Percentiles rank a stretch among this genome's conserved stretches.
Evolutionary conservation across 2,329 filamentous ascomycete genomes (phyloP).

Genomic region (Penicillium palitans): DNA sequence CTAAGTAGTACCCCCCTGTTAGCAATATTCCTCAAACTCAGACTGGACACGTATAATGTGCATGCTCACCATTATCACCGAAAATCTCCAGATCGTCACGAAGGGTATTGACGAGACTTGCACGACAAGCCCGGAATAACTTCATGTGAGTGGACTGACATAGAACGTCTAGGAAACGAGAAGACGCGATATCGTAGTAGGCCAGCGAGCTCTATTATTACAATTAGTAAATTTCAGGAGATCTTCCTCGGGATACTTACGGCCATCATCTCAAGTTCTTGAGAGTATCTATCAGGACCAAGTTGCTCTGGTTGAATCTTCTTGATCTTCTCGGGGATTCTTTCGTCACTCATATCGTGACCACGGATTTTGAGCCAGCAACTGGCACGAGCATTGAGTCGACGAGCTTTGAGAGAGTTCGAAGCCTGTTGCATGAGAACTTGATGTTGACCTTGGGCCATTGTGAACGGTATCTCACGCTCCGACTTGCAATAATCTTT

Average conservation of each 20-base stretch:
- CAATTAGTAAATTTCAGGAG: slow-evolving; percentile 8
- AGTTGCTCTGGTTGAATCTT: slow-evolving; percentile 32
- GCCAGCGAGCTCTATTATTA: slow-evolving; percentile 33
- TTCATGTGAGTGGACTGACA: slow-evolving; percentile 41
- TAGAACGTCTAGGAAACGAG: slow-evolving; percentile 41
- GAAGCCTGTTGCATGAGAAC: slow-evolving; percentile 19
- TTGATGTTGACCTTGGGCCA: slow-evolving; percentile 35
- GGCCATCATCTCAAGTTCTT: slow-evolving; percentile 46
- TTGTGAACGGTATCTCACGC: slow-evolving; percentile 57
- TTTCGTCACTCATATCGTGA: slow-evolving; percentile 16
- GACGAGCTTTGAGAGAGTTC: slow-evolving; percentile 16
- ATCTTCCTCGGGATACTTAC: slow-evolving; percentile 28
- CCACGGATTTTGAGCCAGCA: slow-evolving; percentile 17
- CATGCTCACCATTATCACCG: slow-evolving; percentile 34
- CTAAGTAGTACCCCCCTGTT: slow-evolving; percentile 26
- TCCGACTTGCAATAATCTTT: slow-evolving; percentile 57
- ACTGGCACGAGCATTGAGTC: slow-evolving; percentile 21
- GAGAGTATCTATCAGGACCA: slow-evolving; percentile 35
- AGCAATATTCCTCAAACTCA: neutral
- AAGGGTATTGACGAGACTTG: slow-evolving; percentile 33
- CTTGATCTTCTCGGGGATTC: slow-evolving; percentile 20
- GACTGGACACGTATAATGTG: neutral
- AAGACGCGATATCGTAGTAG: slow-evolving; percentile 44
- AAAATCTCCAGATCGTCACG: slow-evolving; percentile 33
- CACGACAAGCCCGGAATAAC: slow-evolving; percentile 38